Conservation (phyloP, 1,139 yeast species). For the Kazachstania sp. region DNA sequence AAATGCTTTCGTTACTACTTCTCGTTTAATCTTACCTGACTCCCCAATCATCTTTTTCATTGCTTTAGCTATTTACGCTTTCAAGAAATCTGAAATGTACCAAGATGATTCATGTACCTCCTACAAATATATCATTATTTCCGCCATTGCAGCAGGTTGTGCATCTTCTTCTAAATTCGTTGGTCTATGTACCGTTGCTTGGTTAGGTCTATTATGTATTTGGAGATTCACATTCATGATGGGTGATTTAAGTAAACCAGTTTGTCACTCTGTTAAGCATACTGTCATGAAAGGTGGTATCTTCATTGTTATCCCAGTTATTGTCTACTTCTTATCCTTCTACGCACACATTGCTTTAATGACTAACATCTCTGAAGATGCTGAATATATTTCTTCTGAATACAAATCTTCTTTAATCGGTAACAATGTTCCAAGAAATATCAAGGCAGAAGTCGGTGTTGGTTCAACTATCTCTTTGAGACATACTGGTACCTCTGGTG, state of each 20-base stretch:
- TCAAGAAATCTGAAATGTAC: constrained; percentile 72
- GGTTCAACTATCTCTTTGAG: constrained; percentile 76
- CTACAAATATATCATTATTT: constrained; percentile 58
- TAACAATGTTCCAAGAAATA: constrained; percentile 55
- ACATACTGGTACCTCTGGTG: constrained; percentile 82
- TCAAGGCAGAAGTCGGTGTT: constrained; percentile 74
- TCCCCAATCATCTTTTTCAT: constrained; percentile 86
- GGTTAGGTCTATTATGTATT: constrained; percentile 73
- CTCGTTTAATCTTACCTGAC: constrained; percentile 82
- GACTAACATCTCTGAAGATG: constrained; percentile 72
- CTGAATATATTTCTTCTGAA: constrained; percentile 80
- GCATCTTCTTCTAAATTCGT: constrained; percentile 93
- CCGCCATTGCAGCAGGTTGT: constrained; percentile 78
- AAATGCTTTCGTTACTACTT: constrained; percentile 77
- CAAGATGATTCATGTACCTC: constrained; percentile 59
- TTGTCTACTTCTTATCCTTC: constrained; percentile 64
- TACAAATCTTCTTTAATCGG: constrained; percentile 73
- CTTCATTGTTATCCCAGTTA: constrained; percentile 60
- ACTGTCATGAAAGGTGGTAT: constrained; percentile 44
- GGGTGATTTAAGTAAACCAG: constrained; percentile 62
- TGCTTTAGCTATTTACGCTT: constrained; percentile 73
- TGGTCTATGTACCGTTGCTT: constrained; percentile 83
- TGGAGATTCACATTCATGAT: constrained; percentile 77
- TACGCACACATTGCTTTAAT: constrained; percentile 67
- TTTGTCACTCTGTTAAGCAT: constrained; percentile 31